These are phyloP conservation scores for Takashimella tepidaria DNA, from an alignment of 1,284 basidiomycete genomes.

Conservation along the genomic window DNA sequence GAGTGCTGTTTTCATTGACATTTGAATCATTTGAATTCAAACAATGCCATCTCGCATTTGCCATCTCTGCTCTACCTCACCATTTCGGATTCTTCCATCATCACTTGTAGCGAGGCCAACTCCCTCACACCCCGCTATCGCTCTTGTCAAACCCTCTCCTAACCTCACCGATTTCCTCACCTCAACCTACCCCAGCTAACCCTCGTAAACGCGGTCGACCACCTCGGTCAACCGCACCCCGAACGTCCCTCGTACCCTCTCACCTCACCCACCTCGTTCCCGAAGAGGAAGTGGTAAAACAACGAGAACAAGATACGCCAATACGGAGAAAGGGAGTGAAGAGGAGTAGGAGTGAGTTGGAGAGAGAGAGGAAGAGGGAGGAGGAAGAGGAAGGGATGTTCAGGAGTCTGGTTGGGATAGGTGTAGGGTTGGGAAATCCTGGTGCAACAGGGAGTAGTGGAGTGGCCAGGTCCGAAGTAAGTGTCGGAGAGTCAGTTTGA, in stretches of 20 bases:
- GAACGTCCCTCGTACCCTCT: slow-evolving; percentile 12
- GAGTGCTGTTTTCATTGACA: too few species aligned
- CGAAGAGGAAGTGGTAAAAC: slow-evolving; percentile 7
- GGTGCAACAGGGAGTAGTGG: too few species aligned
- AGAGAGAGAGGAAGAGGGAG: slow-evolving; percentile 17
- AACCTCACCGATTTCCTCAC: neutral
- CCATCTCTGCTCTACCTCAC: too few species aligned
- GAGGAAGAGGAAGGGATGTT: slow-evolving; percentile 23
- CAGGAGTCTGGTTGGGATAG: slow-evolving; percentile 16
- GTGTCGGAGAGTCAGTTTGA: too few species aligned
- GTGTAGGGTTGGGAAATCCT: too few species aligned
- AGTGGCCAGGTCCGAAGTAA: too few species aligned
- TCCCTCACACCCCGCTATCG: slow-evolving; percentile 14
- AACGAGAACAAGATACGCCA: slow-evolving; percentile 13
- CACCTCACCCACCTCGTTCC: slow-evolving; percentile 18
- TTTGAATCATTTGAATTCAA: too few species aligned
- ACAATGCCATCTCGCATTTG: too few species aligned
- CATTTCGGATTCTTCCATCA: neutral
- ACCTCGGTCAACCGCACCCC: slow-evolving; percentile 7
- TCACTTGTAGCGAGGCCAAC: slow-evolving; percentile 13
- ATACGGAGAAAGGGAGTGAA: slow-evolving; percentile 24
- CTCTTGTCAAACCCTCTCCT: slow-evolving; percentile 5
- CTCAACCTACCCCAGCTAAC: slow-evolving; percentile 8
- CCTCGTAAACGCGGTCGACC: slow-evolving; percentile 22
- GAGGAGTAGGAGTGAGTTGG: slow-evolving; percentile 19